Evolutionary conservation across 164 flowering plant genomes (phyloP).

Genomic region (Pachysandra terminalis): DNA sequence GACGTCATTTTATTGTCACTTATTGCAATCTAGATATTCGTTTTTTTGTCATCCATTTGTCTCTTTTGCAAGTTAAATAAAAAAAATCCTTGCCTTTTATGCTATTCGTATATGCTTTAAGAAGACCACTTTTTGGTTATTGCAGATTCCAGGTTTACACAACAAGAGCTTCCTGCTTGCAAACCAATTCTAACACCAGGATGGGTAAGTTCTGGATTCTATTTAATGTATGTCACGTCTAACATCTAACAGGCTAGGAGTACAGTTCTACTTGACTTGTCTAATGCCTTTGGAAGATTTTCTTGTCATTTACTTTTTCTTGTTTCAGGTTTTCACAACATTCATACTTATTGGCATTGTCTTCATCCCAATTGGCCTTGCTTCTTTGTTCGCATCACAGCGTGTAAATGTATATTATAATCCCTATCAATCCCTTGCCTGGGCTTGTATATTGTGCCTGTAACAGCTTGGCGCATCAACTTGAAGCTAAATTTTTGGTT

Average conservation of each 20-base stretch:
- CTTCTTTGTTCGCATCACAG: conserved; percentile 76
- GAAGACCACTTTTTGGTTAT: not conserved
- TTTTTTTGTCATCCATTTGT: not conserved
- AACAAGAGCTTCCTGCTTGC: conserved; percentile 96
- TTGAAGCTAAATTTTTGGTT: conserved; percentile 1
- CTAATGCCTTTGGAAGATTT: not conserved
- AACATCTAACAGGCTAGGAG: not conserved
- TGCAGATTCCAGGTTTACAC: conserved; percentile 87
- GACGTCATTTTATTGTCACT: too few species aligned
- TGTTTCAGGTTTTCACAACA: conserved; percentile 64
- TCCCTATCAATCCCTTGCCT: not conserved
- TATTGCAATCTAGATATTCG: not conserved
- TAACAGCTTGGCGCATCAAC: not conserved
- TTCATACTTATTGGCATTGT: conserved; percentile 53
- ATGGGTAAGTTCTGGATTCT: conserved; percentile 44
- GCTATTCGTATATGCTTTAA: not conserved
- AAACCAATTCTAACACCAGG: conserved; percentile 88
- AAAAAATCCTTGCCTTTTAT: not conserved
- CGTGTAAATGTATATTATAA: conserved; percentile 31
- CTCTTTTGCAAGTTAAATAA: not conserved
- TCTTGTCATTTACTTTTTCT: not conserved
- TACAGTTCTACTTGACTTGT: not conserved
- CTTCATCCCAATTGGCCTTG: conserved; percentile 89
- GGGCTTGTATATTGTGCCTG: not conserved
- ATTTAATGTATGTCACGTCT: not conserved